Base-by-base conservation (phyloP, 2,329 filamentous ascomycete species). In the Tolypocladium guangdongense region DNA sequence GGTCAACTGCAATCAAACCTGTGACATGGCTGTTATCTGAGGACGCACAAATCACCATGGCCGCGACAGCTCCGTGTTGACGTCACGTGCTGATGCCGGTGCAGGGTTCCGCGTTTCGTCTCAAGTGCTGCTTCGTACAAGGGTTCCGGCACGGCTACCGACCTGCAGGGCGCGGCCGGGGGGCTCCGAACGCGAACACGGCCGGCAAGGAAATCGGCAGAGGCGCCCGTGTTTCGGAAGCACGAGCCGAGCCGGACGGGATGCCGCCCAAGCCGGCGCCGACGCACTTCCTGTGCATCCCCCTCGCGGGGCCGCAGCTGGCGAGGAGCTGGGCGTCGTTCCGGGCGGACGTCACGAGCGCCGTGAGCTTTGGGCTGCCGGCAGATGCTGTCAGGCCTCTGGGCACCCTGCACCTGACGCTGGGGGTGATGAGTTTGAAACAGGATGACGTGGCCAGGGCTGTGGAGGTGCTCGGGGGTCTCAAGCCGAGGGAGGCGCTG, bases 331-430 rank as follows among this genome's bases (percentile, higher is more conserved):
- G 95, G 5, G 69, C 75, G 6, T 63, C 74, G 7, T 91, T 95
- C 65, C 76, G 73, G 54, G 70, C 78, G 32, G 79, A 85, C 57
- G 77, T 86, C 36, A 74, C 73, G 1, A 69, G 66, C 54, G 60
- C 70, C 51, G 62, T 69, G 54, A 67, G 71, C 58, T 68, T 72
- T 55, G 73, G 74, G 7, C 71, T 92, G 11, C 86, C 87, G 0
- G 66, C 74, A 35, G 78, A 78, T 52, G 89, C 90, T 2, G 72
- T 96, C 50, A 76, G 90, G 32, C 90, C 90, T 0, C 70, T 88
- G 0, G 88, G 88, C 0, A 90, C 90, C 1, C 69, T 96, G 49
- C 92, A 97, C 68, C 73, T 95, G 3, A 96, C 91, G 0, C 75
- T 96, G 0, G 91, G 90, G 0, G 87, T 95, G 1, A 91, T 96